phyloP scores from a whole-genome alignment of 352 stramenopile genomes.

The Thalassiosira ordinaria region DNA sequence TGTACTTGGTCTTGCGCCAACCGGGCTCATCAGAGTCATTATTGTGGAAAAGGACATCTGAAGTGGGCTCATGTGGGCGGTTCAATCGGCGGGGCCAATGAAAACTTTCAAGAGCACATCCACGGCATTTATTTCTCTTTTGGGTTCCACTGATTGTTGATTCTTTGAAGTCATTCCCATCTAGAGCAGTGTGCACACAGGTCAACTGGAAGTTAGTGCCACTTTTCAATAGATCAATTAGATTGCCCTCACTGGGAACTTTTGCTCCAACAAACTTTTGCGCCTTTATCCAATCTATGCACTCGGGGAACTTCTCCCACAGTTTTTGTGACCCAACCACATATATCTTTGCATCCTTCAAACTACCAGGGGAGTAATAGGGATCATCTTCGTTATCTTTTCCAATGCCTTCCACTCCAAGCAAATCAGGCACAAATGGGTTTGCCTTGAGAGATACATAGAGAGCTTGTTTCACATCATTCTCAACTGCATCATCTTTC shows the following conservation, averaged over 20 bases:
- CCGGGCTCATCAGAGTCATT: constrained; percentile 4
- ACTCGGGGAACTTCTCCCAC: constrained; percentile 22
- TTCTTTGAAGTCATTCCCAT: constrained; percentile 9
- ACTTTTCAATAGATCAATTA: constrained; percentile 35
- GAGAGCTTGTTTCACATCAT: constrained; percentile 30
- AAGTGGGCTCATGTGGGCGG: not conserved
- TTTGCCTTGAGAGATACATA: constrained; percentile 29
- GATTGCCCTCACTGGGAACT: constrained; percentile 20
- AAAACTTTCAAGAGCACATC: constrained; percentile 13
- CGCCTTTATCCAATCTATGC: constrained; percentile 21
- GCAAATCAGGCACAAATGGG: constrained; percentile 33
- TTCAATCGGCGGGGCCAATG: constrained; percentile 26
- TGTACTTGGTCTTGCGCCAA: constrained; percentile 28
- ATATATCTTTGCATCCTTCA: constrained; percentile 31
- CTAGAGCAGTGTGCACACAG: constrained; percentile 20
- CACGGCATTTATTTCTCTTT: constrained; percentile 29
- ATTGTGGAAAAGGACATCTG: constrained; percentile 31
- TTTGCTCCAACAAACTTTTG: constrained; percentile 24
- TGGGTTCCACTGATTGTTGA: constrained; percentile 29
- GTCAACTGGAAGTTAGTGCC: constrained; percentile 17
- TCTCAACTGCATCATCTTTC: constrained; percentile 36
- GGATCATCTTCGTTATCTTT: constrained; percentile 7
- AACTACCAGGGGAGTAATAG: constrained; percentile 17
- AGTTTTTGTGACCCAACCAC: constrained; percentile 15
- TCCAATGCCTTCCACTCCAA: not conserved